These are phyloP conservation scores for Carex myosuroides DNA, from an alignment of 176 grass and related monocot genomes.

Conservation along the genomic window DNA sequence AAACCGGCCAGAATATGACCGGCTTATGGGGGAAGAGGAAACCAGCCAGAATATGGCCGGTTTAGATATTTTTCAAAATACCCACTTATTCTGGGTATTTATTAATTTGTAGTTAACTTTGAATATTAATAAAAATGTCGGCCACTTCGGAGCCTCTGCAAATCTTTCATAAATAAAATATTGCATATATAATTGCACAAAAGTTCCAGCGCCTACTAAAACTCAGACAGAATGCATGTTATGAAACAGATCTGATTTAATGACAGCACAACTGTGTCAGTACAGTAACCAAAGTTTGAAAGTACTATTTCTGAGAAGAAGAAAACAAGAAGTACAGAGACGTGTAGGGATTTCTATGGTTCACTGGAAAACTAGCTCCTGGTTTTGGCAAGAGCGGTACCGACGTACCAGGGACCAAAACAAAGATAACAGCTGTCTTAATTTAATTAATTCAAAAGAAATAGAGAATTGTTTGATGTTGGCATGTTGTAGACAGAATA, in stretches of 20 bases:
- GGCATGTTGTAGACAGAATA: neutral
- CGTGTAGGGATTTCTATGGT: neutral
- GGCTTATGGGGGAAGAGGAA: too few relatives aligned
- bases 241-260: neutral
- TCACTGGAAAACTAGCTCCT: neutral
- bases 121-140: too few relatives aligned
- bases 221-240: neutral
- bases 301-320: neutral
- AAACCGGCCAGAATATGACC: too few relatives aligned
- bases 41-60: too few relatives aligned
- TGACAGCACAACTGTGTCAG: neutral
- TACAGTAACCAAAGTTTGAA: neutral
- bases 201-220: too few relatives aligned
- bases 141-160: too few relatives aligned
- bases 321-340: neutral
- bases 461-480: neutral
- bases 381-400: neutral
- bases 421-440: neutral
- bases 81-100: too few relatives aligned
- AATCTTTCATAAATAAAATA: too few relatives aligned
- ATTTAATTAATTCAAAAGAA: neutral
- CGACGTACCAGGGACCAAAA: slow-evolving; percentile 3
- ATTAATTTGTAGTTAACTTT: too few relatives aligned
- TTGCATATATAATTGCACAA: too few relatives aligned
- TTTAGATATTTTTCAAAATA: too few relatives aligned